These are phyloP conservation scores for Lipomyces oligophaga DNA, from an alignment of 805 yeast genomes.

Conservation along the genomic window DNA sequence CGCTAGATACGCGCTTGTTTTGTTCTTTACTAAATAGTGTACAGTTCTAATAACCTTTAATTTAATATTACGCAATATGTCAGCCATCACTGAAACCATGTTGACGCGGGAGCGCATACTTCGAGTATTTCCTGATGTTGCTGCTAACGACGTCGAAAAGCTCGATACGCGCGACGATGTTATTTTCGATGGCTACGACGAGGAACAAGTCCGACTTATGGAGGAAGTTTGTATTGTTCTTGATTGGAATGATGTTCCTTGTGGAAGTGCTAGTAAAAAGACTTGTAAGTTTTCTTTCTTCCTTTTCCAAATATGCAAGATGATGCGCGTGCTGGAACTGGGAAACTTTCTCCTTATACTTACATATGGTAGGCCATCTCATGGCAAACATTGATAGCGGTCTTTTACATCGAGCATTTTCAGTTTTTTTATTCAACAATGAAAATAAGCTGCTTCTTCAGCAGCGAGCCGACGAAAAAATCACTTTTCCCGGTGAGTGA, in stretches of 20 bases:
- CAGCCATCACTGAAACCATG: conserved; percentile 23
- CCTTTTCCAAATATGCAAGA: too few species aligned
- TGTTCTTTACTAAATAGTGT: too few species aligned
- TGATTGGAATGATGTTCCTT: conserved; percentile 79
- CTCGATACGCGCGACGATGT: conserved; percentile 31
- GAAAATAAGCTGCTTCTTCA: conserved; percentile 76
- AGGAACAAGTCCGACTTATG: conserved; percentile 91
- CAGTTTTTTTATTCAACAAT: conserved; percentile 85
- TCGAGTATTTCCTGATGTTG: conserved; percentile 60
- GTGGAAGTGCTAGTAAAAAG: conserved; percentile 93
- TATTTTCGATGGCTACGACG: conserved; percentile 82
- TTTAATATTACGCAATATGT: too few species aligned
- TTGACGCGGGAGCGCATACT: conserved; percentile 51
- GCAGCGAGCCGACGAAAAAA: conserved; percentile 94
- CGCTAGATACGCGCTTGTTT: too few species aligned
- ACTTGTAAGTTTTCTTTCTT: conserved; percentile 45
- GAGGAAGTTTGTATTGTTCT: conserved; percentile 93
- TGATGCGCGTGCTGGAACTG: too few species aligned
- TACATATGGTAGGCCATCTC: conserved; percentile 40
- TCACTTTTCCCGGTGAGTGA: conserved; percentile 70
- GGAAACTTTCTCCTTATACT: too few species aligned
- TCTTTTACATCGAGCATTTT: conserved; percentile 88
- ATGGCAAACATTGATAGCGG: conserved; percentile 86
- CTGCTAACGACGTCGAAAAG: conserved; percentile 41
- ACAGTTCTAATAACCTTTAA: too few species aligned